Percentiles rank a stretch among this genome's conserved stretches.
Conservation (phyloP, 139 green algal genomes). For the Chlamydomonas asymmetrica region DNA sequence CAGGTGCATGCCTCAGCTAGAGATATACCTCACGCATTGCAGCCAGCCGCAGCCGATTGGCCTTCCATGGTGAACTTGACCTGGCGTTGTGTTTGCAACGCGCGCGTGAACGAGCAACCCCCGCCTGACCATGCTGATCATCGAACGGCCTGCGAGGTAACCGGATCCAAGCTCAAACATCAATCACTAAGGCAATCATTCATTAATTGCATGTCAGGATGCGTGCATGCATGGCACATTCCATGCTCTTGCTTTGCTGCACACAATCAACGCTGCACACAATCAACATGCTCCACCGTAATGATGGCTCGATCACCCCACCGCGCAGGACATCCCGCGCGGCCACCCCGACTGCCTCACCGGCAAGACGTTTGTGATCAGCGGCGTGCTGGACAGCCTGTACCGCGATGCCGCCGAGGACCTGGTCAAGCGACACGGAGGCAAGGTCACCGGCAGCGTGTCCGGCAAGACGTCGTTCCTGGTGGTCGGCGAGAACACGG, state of each 20-base stretch:
- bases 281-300: not conserved
- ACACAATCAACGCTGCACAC: too few relatives aligned
- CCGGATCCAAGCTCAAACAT: too few relatives aligned
- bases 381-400: constrained; percentile 79
- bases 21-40: too few relatives aligned
- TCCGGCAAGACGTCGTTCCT: constrained; percentile 89
- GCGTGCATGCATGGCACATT: too few relatives aligned
- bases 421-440: constrained; percentile 84
- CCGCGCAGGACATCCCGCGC: constrained; percentile 52
- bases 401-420: constrained; percentile 75
- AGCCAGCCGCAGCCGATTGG: too few relatives aligned
- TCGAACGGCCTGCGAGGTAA: not conserved
- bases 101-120: too few relatives aligned
- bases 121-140: not conserved
- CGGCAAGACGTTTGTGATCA: constrained; percentile 92
- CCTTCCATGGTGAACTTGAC: too few relatives aligned
- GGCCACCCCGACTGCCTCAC: constrained; percentile 87
- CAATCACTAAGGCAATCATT: too few relatives aligned
- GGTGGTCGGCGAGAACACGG: constrained; percentile 66
- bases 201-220: too few relatives aligned
- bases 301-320: not conserved
- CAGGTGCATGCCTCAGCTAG: too few relatives aligned
- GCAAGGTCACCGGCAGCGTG: constrained; percentile 73
- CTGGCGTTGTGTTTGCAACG: too few relatives aligned
- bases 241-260: too few relatives aligned